Percentiles rank a stretch among this genome's conserved stretches.
These are phyloP conservation scores for Boletus sp. DNA, from an alignment of 1,284 basidiomycete species.

Conservation along the genomic window DNA sequence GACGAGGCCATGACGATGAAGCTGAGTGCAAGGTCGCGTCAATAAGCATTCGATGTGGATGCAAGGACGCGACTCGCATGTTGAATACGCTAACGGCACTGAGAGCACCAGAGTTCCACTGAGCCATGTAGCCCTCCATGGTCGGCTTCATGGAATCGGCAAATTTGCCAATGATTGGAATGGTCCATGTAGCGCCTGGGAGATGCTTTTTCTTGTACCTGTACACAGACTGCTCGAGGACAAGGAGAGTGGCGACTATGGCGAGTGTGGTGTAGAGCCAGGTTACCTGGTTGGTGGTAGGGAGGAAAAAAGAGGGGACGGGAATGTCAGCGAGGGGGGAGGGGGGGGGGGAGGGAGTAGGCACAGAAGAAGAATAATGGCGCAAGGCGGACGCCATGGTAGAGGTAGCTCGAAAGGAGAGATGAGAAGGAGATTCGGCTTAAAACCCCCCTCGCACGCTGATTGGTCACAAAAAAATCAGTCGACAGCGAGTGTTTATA, in stretches of 20 bases:
- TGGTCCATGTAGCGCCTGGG: conserved; percentile 87
- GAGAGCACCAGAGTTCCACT: conserved; percentile 84
- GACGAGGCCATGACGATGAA: conserved; percentile 96
- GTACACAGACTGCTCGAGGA: conserved; percentile 82
- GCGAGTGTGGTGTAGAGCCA: conserved; percentile 67
- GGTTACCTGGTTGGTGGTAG: conserved; percentile 37
- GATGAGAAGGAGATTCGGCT: background rate
- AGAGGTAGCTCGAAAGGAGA: background rate
- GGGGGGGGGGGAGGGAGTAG: conserved; percentile 40
- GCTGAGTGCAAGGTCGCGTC: conserved; percentile 40
- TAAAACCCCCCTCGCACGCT: conserved; percentile 8
- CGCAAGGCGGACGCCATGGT: conserved; percentile 37
- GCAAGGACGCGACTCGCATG: conserved; percentile 58
- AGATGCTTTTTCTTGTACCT: conserved; percentile 83
- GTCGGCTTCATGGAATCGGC: conserved; percentile 85
- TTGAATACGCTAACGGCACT: conserved; percentile 92
- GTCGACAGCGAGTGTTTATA: conserved; percentile 13
- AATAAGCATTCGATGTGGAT: background rate
- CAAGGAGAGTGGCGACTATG: conserved; percentile 61
- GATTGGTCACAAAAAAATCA: conserved; percentile 29
- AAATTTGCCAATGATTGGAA: conserved; percentile 92
- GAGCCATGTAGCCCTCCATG: conserved; percentile 84
- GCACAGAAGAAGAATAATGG: conserved; percentile 36
- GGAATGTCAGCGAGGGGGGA: conserved; percentile 42
- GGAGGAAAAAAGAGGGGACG: conserved; percentile 41